These are phyloP conservation scores for Sinapis alba DNA, from an alignment of 441 rosid genomes.

Conservation along the genomic window DNA sequence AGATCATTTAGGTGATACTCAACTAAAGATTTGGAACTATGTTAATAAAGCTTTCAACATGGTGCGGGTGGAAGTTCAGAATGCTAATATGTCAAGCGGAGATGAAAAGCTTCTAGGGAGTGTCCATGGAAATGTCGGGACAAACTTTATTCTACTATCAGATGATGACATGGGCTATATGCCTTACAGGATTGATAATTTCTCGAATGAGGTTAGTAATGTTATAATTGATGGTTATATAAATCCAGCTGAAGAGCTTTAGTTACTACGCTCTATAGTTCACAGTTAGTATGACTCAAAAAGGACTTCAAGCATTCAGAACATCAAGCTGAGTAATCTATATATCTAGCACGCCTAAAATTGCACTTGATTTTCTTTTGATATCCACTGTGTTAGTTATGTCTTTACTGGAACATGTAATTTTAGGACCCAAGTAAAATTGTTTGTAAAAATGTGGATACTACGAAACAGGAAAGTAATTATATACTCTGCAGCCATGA, in stretches of 20 bases:
- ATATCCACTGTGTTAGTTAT: constrained; percentile 6
- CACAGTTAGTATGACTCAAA: constrained; percentile 13
- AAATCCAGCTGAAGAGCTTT: constrained; percentile 15
- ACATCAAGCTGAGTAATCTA: constrained; percentile 6
- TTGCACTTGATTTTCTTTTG: constrained; percentile 1
- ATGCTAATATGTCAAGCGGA: constrained; percentile 77
- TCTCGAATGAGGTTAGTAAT: constrained; percentile 87
- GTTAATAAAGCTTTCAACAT: constrained; percentile 67
- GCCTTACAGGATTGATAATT: constrained; percentile 98
- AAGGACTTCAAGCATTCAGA: constrained; percentile 9
- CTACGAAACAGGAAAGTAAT: not conserved
- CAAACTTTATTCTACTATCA: constrained; percentile 87
- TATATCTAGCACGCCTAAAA: not conserved
- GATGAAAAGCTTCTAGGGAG: constrained; percentile 82
- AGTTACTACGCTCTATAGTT: constrained; percentile 14
- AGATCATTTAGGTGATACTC: constrained; percentile 94
- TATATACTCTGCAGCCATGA: constrained; percentile 2
- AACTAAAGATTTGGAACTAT: constrained; percentile 89
- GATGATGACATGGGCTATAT: constrained; percentile 93
- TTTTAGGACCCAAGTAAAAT: constrained; percentile 19
- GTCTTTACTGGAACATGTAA: constrained; percentile 18
- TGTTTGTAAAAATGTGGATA: constrained; percentile 5
- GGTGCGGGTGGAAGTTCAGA: constrained; percentile 96
- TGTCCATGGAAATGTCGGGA: constrained; percentile 84
- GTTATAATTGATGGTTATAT: constrained; percentile 31